Evolutionary conservation across 495 filamentous ascomycete genomes (phyloP), one percentile per base, ranked within the genome.

Genomic region (Xylaria telfairii): DNA sequence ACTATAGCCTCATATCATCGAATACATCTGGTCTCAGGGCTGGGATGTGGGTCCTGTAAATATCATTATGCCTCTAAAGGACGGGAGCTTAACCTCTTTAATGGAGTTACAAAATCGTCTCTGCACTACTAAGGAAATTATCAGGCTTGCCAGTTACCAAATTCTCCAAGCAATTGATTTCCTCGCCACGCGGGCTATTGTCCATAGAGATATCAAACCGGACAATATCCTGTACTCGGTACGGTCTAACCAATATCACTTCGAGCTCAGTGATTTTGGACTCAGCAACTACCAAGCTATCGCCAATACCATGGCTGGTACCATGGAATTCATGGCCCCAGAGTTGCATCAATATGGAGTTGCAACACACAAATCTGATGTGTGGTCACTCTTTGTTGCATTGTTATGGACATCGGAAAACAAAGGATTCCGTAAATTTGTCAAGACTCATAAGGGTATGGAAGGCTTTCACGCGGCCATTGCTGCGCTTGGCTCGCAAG

Each of bases 171-270:
- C 74, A 0, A 61, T 79, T 0, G 74, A 77, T 62, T 76, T 69
- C 51, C 63, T 79, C 1, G 61, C 59, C 0, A 24, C 3, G 15
- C 3, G 90, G 73, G 85, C 87, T 24, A 88, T 92, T 67, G 87
- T 92, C 60, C 90, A 93, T 75, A 82, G 91, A 28, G 91, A 93
- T 79, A 79, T 93, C 61, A 93, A 93, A 77, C 91, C 91, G 0
- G 89, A 90, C 71, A 93, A 93, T 75, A 88, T 92, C 30, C 81
- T 93, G 9, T 79, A 73, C 57, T n/a, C 15, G 0, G 6, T 19
- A 17, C 3, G 32, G 12, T 10, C 56, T 8, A 13, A 5, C 0
- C 7, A 21, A 0, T 71, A 59, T 28, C 9, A 9, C 1, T 78
- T 75, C 39, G 68, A 75, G 10, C 69, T 79, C 8, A 72, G 66